Evolutionary conservation across 2,329 filamentous ascomycete genomes (phyloP).

Genomic region (Botrytis medusae): DNA sequence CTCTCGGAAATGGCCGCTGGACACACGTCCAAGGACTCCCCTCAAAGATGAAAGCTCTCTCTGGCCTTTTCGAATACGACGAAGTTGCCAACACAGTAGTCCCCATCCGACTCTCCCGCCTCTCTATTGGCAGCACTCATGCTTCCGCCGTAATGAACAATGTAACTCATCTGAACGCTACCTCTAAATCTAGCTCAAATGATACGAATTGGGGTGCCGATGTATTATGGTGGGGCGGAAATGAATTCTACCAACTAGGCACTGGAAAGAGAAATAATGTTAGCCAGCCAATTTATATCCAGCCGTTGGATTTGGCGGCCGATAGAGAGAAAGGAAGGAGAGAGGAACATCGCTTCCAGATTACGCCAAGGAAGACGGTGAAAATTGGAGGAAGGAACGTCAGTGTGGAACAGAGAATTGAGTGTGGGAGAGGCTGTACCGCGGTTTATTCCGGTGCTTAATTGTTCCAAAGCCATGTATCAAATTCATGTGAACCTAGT

Average conservation of each 20-base stretch:
- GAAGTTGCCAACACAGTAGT: slow-evolving; percentile 65
- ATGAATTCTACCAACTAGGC: slow-evolving; percentile 90
- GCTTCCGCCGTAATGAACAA: slow-evolving; percentile 82
- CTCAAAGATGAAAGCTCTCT: slow-evolving; percentile 78
- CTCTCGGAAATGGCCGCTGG: slow-evolving; percentile 83
- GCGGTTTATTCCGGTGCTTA: slow-evolving; percentile 70
- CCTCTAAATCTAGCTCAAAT: slow-evolving; percentile 48
- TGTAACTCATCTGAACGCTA: slow-evolving; percentile 60
- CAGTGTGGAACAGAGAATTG: slow-evolving; percentile 80
- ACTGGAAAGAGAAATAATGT: slow-evolving; percentile 86
- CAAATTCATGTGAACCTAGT: background rate
- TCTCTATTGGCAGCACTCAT: slow-evolving; percentile 79
- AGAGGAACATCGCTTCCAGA: slow-evolving; percentile 73
- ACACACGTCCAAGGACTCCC: slow-evolving; percentile 79
- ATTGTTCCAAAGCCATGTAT: background rate
- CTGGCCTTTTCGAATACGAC: slow-evolving; percentile 83
- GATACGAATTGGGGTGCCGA: slow-evolving; percentile 88
- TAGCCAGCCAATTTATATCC: slow-evolving; percentile 73
- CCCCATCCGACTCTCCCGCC: slow-evolving; percentile 72
- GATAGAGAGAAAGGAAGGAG: slow-evolving; percentile 61
- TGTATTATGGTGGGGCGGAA: slow-evolving; percentile 90
- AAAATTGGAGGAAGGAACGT: slow-evolving; percentile 68
- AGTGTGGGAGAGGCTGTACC: slow-evolving; percentile 80
- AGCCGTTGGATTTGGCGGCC: slow-evolving; percentile 66
- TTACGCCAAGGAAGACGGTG: slow-evolving; percentile 74